phyloP scores from a whole-genome alignment of 768 basidiomycete species.

The Mycena filopes region DNA sequence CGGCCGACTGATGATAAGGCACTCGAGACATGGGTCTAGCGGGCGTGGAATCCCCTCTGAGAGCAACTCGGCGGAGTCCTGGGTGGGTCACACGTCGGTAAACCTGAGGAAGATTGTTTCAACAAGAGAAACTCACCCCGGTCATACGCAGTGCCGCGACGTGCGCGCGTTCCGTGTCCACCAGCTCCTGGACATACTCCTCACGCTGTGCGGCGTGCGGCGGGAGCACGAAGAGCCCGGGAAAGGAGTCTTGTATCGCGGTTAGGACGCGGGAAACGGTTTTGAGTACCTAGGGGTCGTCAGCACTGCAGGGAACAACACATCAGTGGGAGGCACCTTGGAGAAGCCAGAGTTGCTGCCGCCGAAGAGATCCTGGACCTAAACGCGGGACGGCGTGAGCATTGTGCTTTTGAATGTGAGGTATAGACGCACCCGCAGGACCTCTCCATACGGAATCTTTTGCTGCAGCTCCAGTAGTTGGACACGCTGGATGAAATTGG shows the following conservation, averaged over 20 bases:
- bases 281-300: conserved; percentile 45
- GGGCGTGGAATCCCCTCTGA: conserved; percentile 32
- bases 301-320: neutral
- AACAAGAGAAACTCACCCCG: conserved; percentile 38
- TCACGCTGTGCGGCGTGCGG: conserved; percentile 38
- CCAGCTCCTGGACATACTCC: conserved; percentile 43
- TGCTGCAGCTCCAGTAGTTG: conserved; percentile 48
- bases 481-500: conserved; percentile 48
- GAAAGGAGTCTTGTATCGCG: conserved; percentile 48
- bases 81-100: neutral
- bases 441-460: conserved; percentile 50
- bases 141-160: conserved; percentile 40
- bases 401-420: neutral
- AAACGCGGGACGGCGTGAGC: neutral
- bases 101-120: neutral
- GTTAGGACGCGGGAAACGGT: conserved; percentile 47
- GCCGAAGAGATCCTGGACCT: conserved; percentile 47
- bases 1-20: conserved; percentile 33
- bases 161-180: conserved; percentile 47
- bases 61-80: conserved; percentile 47
- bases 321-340: conserved; percentile 39
- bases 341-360: conserved; percentile 45
- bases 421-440: conserved; percentile 37
- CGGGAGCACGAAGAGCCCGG: conserved; percentile 47
- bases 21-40: conserved; percentile 37